Conservation (phyloP, 495 filamentous ascomycete species). For the Daldinia vernicosa region DNA sequence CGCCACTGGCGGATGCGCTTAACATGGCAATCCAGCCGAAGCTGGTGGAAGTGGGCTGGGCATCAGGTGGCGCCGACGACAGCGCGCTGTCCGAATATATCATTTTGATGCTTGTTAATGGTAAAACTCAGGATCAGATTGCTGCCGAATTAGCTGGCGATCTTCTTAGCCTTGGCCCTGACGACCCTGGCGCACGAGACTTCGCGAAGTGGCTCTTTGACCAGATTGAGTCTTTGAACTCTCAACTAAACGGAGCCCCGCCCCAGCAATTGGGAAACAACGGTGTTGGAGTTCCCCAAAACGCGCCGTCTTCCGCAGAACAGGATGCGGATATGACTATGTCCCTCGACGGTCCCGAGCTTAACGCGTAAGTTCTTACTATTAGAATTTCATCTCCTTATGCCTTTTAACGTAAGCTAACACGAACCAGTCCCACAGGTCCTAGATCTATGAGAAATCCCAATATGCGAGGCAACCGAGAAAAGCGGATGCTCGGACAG, state of each 20-base stretch:
- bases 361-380: conserved; percentile 70
- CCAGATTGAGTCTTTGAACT: conserved; percentile 74
- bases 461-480: conserved; percentile 59
- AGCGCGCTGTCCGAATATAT: conserved; percentile 93
- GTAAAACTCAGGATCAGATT: conserved; percentile 89
- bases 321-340: conserved; percentile 76
- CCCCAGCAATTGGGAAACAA: conserved; percentile 32
- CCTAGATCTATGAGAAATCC: conserved; percentile 93
- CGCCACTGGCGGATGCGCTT: conserved; percentile 83
- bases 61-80: conserved; percentile 78
- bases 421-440: conserved; percentile 78
- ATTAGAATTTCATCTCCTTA: conserved; percentile 4
- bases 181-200: conserved; percentile 81
- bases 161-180: conserved; percentile 80
- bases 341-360: conserved; percentile 55
- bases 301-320: conserved; percentile 44
- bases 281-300: conserved; percentile 28
- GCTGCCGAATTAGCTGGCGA: conserved; percentile 89
- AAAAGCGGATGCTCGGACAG: conserved; percentile 86
- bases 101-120: conserved; percentile 93
- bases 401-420: conserved; percentile 39
- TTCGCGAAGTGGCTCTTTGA: conserved; percentile 94
- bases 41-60: conserved; percentile 94
- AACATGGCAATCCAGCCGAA: conserved; percentile 86
- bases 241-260: conserved; percentile 64